A percentile compares a stretch with the other conserved stretches of the same genome.
Evolutionary conservation across 441 rosid species (phyloP).

Genomic region (Biscutella laevigata): DNA sequence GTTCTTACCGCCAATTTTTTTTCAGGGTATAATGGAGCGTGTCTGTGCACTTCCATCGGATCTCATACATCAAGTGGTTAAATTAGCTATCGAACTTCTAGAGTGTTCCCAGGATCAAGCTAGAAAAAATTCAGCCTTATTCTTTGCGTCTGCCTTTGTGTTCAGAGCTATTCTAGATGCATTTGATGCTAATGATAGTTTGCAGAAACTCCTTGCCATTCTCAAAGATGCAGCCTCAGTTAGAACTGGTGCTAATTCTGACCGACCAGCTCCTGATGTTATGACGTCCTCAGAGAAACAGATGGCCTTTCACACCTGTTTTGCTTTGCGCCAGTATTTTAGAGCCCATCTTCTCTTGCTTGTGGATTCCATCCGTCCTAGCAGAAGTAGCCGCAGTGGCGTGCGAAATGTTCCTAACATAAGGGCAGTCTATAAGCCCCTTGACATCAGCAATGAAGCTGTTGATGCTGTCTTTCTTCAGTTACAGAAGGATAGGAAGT

Average conservation of each 20-base stretch:
- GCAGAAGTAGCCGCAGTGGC: too few relatives aligned
- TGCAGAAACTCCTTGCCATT: conserved; percentile 74
- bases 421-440: conserved; percentile 91
- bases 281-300: conserved; percentile 92
- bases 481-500: conserved; percentile 88
- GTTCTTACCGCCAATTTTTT: conserved; percentile 5
- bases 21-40: conserved; percentile 96
- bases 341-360: conserved; percentile 93
- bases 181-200: conserved; percentile 84
- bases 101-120: conserved; percentile 83
- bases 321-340: conserved; percentile 94
- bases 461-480: conserved; percentile 82
- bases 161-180: conserved; percentile 96
- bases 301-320: conserved; percentile 86
- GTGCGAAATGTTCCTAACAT: conserved; percentile 57
- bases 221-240: conserved; percentile 80
- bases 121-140: conserved; percentile 82
- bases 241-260: conserved; percentile 77
- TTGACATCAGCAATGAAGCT: conserved; percentile 94
- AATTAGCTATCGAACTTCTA: conserved; percentile 80
- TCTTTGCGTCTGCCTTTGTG: conserved; percentile 93
- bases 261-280: conserved; percentile 63
- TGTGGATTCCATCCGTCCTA: conserved; percentile 86
- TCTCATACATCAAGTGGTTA: conserved; percentile 73
- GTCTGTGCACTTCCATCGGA: conserved; percentile 91